These are phyloP conservation scores for Anisodus acutangulus DNA, from an alignment of 257 asterid species.

Conservation along the genomic window DNA sequence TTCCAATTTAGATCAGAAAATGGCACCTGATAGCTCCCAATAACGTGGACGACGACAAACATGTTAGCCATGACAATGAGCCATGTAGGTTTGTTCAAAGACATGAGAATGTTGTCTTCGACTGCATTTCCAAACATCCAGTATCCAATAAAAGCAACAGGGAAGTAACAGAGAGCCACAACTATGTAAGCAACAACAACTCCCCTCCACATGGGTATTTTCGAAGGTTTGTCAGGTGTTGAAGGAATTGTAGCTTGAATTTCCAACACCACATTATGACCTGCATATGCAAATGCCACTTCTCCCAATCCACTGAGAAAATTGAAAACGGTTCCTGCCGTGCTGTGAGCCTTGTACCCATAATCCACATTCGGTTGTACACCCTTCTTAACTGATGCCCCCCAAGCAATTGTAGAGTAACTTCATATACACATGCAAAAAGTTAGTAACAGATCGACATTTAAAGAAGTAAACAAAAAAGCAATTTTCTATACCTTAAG, in stretches of 20 bases:
- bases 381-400: conserved; percentile 72
- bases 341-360: conserved; percentile 60
- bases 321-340: conserved; percentile 65
- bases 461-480: neutral
- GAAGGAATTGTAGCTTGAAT: conserved; percentile 96
- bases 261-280: conserved; percentile 90
- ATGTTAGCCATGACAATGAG: conserved; percentile 92
- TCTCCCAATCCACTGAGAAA: conserved; percentile 84
- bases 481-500: conserved; percentile 51
- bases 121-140: conserved; percentile 69
- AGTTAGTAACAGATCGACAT: neutral
- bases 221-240: conserved; percentile 88
- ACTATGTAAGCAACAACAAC: conserved; percentile 85
- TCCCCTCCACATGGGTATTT: conserved; percentile 92
- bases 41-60: conserved; percentile 88
- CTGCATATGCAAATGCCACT: conserved; percentile 93
- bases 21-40: conserved; percentile 91
- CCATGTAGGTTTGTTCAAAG: conserved; percentile 69
- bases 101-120: conserved; percentile 58
- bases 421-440: conserved; percentile 38
- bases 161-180: conserved; percentile 89
- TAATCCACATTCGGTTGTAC: conserved; percentile 62
- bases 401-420: conserved; percentile 94
- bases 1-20: neutral
- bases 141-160: conserved; percentile 84